phyloP scores from a whole-genome alignment of 73 alveolate species.

The Tetrahymena malaccensis region DNA sequence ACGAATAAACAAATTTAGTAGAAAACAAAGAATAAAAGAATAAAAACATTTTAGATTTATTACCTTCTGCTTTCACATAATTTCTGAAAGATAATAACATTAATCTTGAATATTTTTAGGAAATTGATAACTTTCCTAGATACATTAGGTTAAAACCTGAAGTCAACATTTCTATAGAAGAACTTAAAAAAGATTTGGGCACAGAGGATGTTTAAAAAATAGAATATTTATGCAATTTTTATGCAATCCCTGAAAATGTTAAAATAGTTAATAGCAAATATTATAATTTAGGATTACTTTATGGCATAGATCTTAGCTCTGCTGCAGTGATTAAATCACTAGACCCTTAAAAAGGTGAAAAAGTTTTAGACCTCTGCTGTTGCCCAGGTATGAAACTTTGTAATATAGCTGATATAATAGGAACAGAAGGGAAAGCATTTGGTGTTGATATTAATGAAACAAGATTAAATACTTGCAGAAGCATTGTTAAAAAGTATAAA shows the following conservation, averaged over 20 bases:
- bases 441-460: slow-evolving; percentile 42
- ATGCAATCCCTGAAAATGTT: slow-evolving; percentile 5
- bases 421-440: background rate
- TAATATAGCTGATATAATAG: slow-evolving; percentile 24
- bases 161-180: background rate
- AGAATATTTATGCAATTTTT: background rate
- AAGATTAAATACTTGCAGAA: slow-evolving; percentile 19
- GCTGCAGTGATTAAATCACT: slow-evolving; percentile 7
- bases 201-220: background rate
- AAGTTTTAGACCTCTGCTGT: slow-evolving; percentile 40
- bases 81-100: background rate
- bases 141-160: slow-evolving; percentile 23
- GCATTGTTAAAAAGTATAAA: slow-evolving; percentile 26
- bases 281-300: slow-evolving; percentile 17
- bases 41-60: background rate
- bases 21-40: background rate
- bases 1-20: background rate
- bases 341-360: background rate
- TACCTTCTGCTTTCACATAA: background rate
- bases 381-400: slow-evolving; percentile 43
- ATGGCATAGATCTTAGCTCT: slow-evolving; percentile 43
- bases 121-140: slow-evolving; percentile 5
- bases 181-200: background rate
- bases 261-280: slow-evolving; percentile 5
- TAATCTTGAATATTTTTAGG: background rate